phyloP scores from a whole-genome alignment of 768 basidiomycete species.

The Trichaptum fuscoviolaceum region DNA sequence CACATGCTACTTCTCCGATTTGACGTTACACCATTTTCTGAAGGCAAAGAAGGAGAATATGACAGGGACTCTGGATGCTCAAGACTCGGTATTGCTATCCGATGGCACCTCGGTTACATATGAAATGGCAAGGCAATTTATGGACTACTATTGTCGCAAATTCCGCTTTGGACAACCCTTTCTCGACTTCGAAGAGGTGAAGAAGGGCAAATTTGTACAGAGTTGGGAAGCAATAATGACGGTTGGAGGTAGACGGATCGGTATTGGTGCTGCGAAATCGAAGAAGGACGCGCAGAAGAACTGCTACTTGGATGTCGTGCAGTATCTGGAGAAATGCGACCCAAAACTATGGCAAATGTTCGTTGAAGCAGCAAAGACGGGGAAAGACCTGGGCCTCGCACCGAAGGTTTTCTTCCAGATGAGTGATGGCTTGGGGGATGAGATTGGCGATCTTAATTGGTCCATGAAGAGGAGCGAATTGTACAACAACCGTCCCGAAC shows the following conservation, averaged over 20 bases:
- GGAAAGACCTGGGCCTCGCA: constrained; percentile 66
- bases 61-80: constrained; percentile 4
- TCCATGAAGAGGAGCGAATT: constrained; percentile 61
- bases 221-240: constrained; percentile 72
- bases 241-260: constrained; percentile 76
- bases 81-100: constrained; percentile 38
- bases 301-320: constrained; percentile 83
- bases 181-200: constrained; percentile 44
- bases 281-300: constrained; percentile 71
- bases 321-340: constrained; percentile 85
- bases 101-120: constrained; percentile 61
- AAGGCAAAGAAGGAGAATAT: constrained; percentile 2
- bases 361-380: constrained; percentile 51
- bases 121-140: constrained; percentile 79
- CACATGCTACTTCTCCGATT: neutral
- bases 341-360: constrained; percentile 73
- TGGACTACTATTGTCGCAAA: constrained; percentile 89
- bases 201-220: constrained; percentile 19
- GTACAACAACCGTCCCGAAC: constrained; percentile 57
- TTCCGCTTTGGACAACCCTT: constrained; percentile 74
- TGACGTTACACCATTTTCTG: neutral
- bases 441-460: constrained; percentile 62
- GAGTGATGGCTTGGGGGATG: constrained; percentile 56
- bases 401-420: constrained; percentile 65
- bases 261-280: constrained; percentile 59